Evolutionary conservation across 2,329 filamentous ascomycete genomes (phyloP).

Genomic region (Nothopassalora personata): DNA sequence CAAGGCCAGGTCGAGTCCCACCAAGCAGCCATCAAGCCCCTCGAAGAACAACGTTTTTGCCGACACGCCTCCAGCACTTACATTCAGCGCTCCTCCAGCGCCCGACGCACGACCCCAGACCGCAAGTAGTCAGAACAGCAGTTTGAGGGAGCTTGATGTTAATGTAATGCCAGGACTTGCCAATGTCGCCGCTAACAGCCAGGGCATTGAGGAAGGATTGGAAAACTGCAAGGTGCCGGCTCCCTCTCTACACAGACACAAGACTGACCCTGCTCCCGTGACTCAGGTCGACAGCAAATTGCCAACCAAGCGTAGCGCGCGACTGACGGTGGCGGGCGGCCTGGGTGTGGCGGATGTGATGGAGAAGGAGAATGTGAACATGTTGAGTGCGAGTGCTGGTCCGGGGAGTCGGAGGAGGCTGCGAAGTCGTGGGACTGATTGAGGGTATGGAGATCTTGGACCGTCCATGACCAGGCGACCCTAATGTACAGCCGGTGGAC

Average conservation of each 20-base stretch:
- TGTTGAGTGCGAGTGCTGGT: slow-evolving; percentile 36
- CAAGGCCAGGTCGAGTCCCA: slow-evolving; percentile 25
- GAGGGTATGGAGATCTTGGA: background rate
- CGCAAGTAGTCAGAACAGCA: slow-evolving; percentile 25
- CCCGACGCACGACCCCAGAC: slow-evolving; percentile 25
- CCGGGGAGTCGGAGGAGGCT: slow-evolving; percentile 38
- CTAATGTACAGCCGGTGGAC: background rate
- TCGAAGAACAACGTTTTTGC: slow-evolving; percentile 32
- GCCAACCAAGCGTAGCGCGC: slow-evolving; percentile 37
- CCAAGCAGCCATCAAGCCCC: slow-evolving; percentile 26
- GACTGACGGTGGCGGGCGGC: slow-evolving; percentile 39
- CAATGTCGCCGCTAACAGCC: slow-evolving; percentile 17
- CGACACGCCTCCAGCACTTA: slow-evolving; percentile 27
- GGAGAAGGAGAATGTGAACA: slow-evolving; percentile 37
- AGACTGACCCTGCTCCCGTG: slow-evolving; percentile 29
- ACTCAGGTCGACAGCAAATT: slow-evolving; percentile 36
- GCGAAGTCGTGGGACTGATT: slow-evolving; percentile 32
- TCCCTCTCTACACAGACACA: slow-evolving; percentile 42
- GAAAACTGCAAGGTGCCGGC: slow-evolving; percentile 23
- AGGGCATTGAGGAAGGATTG: slow-evolving; percentile 30
- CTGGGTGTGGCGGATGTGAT: slow-evolving; percentile 24
- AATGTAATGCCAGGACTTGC: slow-evolving; percentile 32
- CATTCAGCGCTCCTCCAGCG: slow-evolving; percentile 16
- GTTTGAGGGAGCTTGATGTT: slow-evolving; percentile 46
- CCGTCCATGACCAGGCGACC: background rate